Base-by-base conservation (phyloP, 768 basidiomycete genomes). In the Collybia sordida region DNA sequence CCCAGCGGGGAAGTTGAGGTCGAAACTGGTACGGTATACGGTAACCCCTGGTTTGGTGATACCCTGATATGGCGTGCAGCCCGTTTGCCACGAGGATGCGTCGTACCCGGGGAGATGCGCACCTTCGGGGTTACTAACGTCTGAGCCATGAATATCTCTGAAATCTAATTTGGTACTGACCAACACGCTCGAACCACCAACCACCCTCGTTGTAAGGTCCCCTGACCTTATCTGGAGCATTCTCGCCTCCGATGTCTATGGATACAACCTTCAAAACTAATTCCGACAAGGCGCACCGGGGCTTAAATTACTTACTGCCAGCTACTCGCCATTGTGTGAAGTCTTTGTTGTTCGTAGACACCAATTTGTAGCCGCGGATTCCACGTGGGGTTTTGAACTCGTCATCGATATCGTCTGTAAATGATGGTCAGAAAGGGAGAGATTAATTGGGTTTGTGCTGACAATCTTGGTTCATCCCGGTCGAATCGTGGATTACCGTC, bases 61-160 rank as follows among this genome's bases (percentile, higher is more conserved):
- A 14, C 84, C 82, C 14, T 73, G 55, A 5, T 71, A 69, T 2
- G 85, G 69, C 2, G 77, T 64, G 55, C 69, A 68, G 12, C 31
- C 31, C 31, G 80, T 60, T 11, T 72, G 62, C 83, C 85, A 88
- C 0, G 61, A 58, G 2, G 81, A 79, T 6, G 73, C 67, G 47
- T 86, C 76, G 59, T 75, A 85, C 15, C 78, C 82, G 17, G 82
- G 82, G 7, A 83, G 70, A 57, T 83, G 82, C 59, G 81, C 81
- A 21, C 82, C 81, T 68, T 36, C 0, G 6, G n/a, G 0, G 11
- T 28, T 27, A 15, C 31, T 22, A 45, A 25, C 28, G 14, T 37
- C 31, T 11, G 31, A 11, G 17, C 9, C 3, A 22, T 12, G 19
- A 12, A 18, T 17, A 8, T 23, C 7, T 11, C 24, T 6, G 23